Evolutionary conservation across 345 rosid species (phyloP).

Genomic region (Erucastrum elatum): DNA sequence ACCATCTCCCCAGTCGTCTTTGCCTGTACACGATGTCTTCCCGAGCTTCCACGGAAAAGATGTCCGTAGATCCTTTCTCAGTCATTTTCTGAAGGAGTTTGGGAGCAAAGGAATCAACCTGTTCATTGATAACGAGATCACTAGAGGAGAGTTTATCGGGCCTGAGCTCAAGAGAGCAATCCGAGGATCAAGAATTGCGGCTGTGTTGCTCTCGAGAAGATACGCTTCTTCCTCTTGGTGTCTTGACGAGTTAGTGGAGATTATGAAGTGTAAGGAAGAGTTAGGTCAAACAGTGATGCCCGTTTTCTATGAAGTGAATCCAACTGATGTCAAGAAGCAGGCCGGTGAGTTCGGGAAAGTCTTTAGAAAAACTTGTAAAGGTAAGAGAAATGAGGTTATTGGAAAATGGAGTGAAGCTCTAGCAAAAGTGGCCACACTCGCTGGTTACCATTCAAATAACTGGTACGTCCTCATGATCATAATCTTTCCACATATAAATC

Average conservation of each 20-base stretch:
- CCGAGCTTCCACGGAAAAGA: not conserved
- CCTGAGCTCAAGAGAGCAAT: not conserved
- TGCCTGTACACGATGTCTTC: not conserved
- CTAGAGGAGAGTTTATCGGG: not conserved
- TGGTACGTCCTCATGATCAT: not conserved
- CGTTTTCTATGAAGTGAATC: not conserved
- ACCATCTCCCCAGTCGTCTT: not conserved
- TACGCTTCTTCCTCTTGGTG: not conserved
- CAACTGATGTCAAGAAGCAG: not conserved
- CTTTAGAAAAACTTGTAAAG: not conserved
- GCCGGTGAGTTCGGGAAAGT: not conserved
- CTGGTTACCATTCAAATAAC: not conserved
- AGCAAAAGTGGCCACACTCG: not conserved
- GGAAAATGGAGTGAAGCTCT: not conserved
- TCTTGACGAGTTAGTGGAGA: not conserved
- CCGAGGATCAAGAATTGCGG: not conserved
- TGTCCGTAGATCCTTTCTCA: not conserved
- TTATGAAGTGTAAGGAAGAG: not conserved
- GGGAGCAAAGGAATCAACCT: not conserved
- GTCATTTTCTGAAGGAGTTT: not conserved
- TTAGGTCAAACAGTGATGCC: not conserved
- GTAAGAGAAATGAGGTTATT: not conserved
- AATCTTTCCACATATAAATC: not conserved
- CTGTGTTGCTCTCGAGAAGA: not conserved
- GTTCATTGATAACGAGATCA: not conserved